Percentiles rank a stretch among this genome's conserved stretches.
Conservation (phyloP, 2,329 filamentous ascomycete species). For the Hymenoscyphus infarciens region DNA sequence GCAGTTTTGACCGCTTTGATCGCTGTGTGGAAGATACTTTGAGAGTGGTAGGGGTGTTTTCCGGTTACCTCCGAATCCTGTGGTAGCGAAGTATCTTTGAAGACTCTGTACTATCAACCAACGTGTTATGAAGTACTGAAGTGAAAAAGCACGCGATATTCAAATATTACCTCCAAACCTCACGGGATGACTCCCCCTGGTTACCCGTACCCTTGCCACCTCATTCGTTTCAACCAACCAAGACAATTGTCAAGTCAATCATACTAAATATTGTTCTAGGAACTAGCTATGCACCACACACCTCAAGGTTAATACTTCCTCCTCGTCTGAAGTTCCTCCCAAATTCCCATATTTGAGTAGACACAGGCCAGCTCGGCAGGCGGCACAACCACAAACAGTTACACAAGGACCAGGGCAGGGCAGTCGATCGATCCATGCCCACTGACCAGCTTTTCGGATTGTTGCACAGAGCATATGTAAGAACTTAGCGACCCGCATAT, state of each 20-base stretch:
- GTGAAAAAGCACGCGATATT: constrained; percentile 6
- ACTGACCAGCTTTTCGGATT: constrained; percentile 7
- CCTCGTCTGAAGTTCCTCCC: not conserved
- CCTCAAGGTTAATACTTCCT: not conserved
- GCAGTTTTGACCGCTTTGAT: constrained; percentile 23
- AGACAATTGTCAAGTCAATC: not conserved
- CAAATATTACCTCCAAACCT: not conserved
- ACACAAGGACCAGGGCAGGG: constrained; percentile 9
- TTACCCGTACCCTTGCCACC: constrained; percentile 14
- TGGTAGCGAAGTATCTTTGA: not conserved
- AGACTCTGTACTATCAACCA: not conserved
- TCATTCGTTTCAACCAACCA: constrained; percentile 3
- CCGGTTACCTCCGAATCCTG: not conserved
- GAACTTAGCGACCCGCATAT: constrained; percentile 4
- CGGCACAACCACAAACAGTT: constrained; percentile 19
- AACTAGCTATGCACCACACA: not conserved
- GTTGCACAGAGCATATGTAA: not conserved
- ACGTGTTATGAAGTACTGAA: constrained; percentile 1
- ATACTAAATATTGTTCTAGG: not conserved
- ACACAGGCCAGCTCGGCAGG: constrained; percentile 14
- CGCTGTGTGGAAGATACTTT: constrained; percentile 11
- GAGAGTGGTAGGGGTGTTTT: not conserved
- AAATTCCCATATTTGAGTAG: not conserved
- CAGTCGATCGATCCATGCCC: not conserved
- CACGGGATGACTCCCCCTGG: constrained; percentile 6